These are phyloP conservation scores for Lactarius evosmus DNA, from an alignment of 768 basidiomycete species.

Conservation along the genomic window DNA sequence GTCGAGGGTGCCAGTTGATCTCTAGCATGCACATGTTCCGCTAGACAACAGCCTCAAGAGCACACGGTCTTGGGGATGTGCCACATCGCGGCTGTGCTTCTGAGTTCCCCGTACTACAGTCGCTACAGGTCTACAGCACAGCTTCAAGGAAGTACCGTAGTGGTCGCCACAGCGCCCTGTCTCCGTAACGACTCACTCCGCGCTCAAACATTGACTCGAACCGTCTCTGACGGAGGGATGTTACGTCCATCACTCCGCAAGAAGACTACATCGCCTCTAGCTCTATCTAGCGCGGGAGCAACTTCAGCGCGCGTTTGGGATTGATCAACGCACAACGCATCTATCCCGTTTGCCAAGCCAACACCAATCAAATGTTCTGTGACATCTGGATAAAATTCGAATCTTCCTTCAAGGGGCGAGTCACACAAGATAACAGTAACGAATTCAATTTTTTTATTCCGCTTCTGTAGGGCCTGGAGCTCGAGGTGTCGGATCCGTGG, in stretches of 20 bases:
- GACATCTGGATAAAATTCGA: background rate
- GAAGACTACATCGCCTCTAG: background rate
- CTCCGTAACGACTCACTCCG: background rate
- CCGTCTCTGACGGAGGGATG: background rate
- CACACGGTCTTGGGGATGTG: background rate
- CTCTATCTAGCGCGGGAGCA: background rate
- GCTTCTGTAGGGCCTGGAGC: too few species aligned
- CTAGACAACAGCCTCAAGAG: background rate
- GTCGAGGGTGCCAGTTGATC: background rate
- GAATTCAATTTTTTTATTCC: too few species aligned
- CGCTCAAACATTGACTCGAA: background rate
- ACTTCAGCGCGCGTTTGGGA: background rate
- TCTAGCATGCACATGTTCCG: too few species aligned
- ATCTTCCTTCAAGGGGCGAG: background rate
- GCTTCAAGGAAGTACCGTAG: background rate
- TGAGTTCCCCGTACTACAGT: background rate
- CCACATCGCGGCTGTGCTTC: background rate
- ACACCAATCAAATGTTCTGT: background rate
- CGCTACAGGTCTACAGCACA: background rate
- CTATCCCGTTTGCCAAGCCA: background rate
- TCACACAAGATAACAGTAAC: background rate
- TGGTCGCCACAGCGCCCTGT: background rate
- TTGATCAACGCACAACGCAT: background rate
- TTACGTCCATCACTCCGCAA: background rate
- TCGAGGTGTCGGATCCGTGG: background rate